Evolutionary conservation across 148 eudicot species (phyloP).

Genomic region (Fagopyrum tataricum): DNA sequence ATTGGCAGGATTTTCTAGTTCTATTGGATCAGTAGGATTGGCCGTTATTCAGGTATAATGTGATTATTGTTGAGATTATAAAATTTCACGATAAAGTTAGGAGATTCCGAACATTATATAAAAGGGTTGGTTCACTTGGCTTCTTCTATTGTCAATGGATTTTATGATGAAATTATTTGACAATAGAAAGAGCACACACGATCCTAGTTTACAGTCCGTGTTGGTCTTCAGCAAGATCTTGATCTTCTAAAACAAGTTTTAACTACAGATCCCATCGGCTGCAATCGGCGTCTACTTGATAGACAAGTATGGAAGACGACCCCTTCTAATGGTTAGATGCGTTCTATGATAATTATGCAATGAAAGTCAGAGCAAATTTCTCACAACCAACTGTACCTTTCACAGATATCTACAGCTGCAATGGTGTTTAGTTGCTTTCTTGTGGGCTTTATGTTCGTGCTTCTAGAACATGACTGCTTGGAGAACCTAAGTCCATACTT

Average conservation of each 20-base stretch:
- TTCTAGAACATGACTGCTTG: constrained; percentile 20
- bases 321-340: constrained; percentile 43
- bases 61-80: background rate
- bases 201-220: too few relatives aligned
- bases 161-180: too few relatives aligned
- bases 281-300: constrained; percentile 33
- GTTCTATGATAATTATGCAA: background rate
- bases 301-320: constrained; percentile 48
- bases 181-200: too few relatives aligned
- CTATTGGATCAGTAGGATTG: constrained; percentile 41
- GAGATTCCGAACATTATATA: too few relatives aligned
- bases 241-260: background rate
- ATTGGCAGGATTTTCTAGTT: constrained; percentile 41
- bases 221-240: background rate
- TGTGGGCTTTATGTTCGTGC: constrained; percentile 12
- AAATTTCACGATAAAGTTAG: too few relatives aligned
- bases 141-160: too few relatives aligned
- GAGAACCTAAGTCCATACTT: constrained; percentile 19
- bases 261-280: constrained; percentile 38
- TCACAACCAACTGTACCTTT: background rate
- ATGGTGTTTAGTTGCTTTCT: constrained; percentile 18
- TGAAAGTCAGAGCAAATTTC: background rate
- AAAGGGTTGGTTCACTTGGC: background rate
- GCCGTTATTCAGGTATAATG: constrained; percentile 54
- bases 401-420: constrained; percentile 24